Conservation (phyloP, 176 grass and related monocot genomes). For the Rhynchospora pubera region DNA sequence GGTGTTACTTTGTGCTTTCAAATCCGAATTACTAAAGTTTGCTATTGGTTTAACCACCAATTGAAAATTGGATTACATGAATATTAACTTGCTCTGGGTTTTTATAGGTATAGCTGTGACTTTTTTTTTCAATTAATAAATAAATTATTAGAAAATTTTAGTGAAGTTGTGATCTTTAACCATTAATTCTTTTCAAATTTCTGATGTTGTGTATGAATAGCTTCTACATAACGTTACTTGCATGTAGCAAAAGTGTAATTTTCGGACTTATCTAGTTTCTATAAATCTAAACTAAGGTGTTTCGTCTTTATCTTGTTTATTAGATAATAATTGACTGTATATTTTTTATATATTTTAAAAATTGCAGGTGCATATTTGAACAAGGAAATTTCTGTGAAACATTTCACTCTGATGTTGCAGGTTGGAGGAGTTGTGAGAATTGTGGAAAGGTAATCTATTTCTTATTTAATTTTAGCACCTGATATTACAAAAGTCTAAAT, state of each 20-base stretch:
- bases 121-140: not conserved
- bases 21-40: not conserved
- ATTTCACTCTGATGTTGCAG: slow-evolving; percentile 71
- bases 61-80: not conserved
- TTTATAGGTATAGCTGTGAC: not conserved
- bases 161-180: not conserved
- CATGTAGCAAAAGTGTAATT: not conserved
- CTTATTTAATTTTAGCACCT: not conserved
- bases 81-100: not conserved
- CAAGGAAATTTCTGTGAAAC: slow-evolving; percentile 95
- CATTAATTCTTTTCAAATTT: not conserved
- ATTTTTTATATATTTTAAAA: not conserved
- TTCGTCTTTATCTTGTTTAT: not conserved
- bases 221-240: not conserved
- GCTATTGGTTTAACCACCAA: not conserved
- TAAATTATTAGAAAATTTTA: not conserved
- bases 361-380: slow-evolving; percentile 32
- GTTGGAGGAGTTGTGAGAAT: slow-evolving; percentile 89
- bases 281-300: not conserved
- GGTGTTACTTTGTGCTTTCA: not conserved
- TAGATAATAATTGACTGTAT: not conserved
- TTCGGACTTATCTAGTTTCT: not conserved
- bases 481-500: not conserved
- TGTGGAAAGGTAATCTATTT: slow-evolving; percentile 87
- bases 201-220: not conserved